Conservation (phyloP, 139 green algal genomes). For the Chloropicon primus region DNA sequence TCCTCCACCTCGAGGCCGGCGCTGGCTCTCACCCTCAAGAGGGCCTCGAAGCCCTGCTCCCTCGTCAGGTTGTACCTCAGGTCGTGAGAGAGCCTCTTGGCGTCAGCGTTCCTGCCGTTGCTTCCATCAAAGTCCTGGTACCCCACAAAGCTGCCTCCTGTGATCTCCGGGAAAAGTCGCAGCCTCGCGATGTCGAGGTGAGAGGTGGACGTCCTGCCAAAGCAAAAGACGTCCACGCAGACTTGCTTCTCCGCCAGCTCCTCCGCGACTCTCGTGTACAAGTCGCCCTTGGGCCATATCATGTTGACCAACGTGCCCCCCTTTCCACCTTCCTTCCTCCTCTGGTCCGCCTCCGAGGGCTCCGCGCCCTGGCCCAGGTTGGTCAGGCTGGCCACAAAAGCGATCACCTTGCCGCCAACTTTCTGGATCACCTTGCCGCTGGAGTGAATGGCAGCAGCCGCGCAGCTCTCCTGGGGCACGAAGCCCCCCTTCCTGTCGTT, state of each 20-base stretch:
- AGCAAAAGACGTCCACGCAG: neutral
- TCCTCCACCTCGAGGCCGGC: slow-evolving; percentile 55
- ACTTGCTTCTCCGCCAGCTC: neutral
- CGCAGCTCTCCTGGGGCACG: slow-evolving; percentile 31
- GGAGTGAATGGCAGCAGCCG: slow-evolving; percentile 43
- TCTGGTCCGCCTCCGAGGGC: neutral
- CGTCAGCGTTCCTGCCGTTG: neutral
- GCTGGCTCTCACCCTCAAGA: slow-evolving; percentile 60
- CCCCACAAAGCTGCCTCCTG: neutral
- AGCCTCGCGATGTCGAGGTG: neutral
- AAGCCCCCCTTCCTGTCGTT: neutral
- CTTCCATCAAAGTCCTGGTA: neutral
- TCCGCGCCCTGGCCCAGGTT: slow-evolving; percentile 6
- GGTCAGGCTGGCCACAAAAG: slow-evolving; percentile 56
- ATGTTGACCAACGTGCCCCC: neutral
- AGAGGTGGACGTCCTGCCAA: neutral
- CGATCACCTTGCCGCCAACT: slow-evolving; percentile 61
- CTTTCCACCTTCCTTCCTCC: neutral
- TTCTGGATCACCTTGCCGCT: slow-evolving; percentile 49
- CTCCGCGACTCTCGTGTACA: neutral
- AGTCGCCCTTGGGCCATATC: neutral
- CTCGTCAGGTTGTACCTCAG: slow-evolving; percentile 61
- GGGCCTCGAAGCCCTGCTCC: slow-evolving; percentile 64
- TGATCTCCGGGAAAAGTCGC: neutral
- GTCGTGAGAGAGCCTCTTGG: slow-evolving; percentile 32